A percentile compares a stretch with the other conserved stretches of the same genome.
phyloP scores from a whole-genome alignment of 2,329 filamentous ascomycete species.

The Stromatinia cepivora region DNA sequence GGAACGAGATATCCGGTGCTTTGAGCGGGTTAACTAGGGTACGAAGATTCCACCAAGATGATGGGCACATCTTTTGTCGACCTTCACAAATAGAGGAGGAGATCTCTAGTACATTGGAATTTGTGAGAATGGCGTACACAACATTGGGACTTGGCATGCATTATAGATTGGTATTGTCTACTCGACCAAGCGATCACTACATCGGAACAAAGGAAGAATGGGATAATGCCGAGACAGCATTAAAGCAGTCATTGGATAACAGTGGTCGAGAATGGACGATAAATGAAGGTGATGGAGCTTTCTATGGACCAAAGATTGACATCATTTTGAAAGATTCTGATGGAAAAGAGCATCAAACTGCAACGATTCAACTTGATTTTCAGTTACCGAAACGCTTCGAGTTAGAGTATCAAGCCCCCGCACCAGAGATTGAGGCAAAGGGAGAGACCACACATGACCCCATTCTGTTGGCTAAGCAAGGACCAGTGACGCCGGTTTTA shows the following conservation, averaged over 20 bases:
- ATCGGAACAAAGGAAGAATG: constrained; percentile 75
- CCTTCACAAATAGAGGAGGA: constrained; percentile 73
- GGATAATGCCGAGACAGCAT: constrained; percentile 65
- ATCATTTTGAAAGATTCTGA: constrained; percentile 77
- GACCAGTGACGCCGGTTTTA: constrained; percentile 70
- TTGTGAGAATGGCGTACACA: constrained; percentile 70
- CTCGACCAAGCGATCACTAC: constrained; percentile 71
- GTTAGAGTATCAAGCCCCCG: constrained; percentile 70
- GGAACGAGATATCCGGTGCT: constrained; percentile 82
- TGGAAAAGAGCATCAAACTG: constrained; percentile 85
- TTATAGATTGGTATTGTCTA: constrained; percentile 77
- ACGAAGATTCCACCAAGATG: constrained; percentile 85
- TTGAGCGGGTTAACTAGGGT: constrained; percentile 81
- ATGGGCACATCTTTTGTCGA: constrained; percentile 87
- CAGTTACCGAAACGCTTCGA: constrained; percentile 82
- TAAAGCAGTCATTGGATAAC: constrained; percentile 61
- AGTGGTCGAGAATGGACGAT: constrained; percentile 69
- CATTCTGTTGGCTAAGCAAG: constrained; percentile 51
- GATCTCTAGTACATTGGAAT: constrained; percentile 71
- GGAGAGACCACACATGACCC: constrained; percentile 52
- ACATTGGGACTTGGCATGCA: constrained; percentile 65
- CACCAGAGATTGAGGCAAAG: constrained; percentile 60
- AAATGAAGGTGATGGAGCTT: constrained; percentile 81
- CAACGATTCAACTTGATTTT: constrained; percentile 87
- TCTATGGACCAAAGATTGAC: constrained; percentile 91